Evolutionary conservation across 140 eudicot genomes (phyloP).

Genomic region (Oenanthe javanica): DNA sequence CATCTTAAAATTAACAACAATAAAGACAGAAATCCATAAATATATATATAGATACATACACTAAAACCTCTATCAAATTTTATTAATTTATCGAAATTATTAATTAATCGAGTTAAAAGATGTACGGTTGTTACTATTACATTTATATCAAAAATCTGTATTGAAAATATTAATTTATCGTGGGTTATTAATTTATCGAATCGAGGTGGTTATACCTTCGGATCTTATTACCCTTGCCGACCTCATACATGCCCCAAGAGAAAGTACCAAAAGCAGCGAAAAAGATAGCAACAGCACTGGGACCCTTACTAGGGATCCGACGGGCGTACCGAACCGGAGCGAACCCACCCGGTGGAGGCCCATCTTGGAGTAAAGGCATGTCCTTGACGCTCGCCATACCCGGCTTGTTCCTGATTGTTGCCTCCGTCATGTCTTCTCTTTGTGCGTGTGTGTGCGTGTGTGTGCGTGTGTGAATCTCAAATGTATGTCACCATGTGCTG

Average conservation of each 20-base stretch:
- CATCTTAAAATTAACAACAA: too few species aligned
- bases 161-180: too few species aligned
- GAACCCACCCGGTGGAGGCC: constrained; percentile 48
- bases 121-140: too few species aligned
- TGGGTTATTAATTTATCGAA: too few species aligned
- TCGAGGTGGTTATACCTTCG: too few species aligned
- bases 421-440: constrained; percentile 38
- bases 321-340: constrained; percentile 54
- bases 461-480: not conserved
- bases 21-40: not conserved
- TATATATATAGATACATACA: not conserved
- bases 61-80: too few species aligned
- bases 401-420: constrained; percentile 29
- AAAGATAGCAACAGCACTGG: constrained; percentile 53
- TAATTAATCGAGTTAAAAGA: too few species aligned
- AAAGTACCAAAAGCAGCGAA: constrained; percentile 39
- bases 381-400: constrained; percentile 47
- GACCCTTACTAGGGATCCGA: constrained; percentile 48
- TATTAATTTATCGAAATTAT: too few species aligned
- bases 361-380: constrained; percentile 16
- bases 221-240: constrained; percentile 10
- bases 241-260: constrained; percentile 38
- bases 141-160: too few species aligned
- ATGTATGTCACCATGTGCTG: too few species aligned
- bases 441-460: too few species aligned